These are phyloP conservation scores for Gamarada debralockiae DNA, from an alignment of 495 filamentous ascomycete genomes.

Conservation along the genomic window DNA sequence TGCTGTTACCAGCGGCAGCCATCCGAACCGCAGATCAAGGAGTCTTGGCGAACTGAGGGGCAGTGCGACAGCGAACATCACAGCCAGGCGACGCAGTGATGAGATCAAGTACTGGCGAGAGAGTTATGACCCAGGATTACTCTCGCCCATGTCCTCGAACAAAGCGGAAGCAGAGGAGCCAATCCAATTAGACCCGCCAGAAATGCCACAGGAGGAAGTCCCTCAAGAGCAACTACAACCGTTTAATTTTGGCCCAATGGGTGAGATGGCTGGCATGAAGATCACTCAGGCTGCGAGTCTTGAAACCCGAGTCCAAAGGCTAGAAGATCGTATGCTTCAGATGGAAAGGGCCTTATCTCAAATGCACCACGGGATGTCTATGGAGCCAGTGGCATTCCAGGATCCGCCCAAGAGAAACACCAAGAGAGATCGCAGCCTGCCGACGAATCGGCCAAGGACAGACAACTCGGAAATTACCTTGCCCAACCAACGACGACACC, in stretches of 20 bases:
- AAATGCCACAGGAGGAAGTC: slow-evolving; percentile 24
- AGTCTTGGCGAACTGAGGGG: slow-evolving; percentile 49
- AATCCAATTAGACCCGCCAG: slow-evolving; percentile 21
- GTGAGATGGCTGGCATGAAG: slow-evolving; percentile 47
- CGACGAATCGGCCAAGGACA: slow-evolving; percentile 10
- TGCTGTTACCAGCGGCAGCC: slow-evolving; percentile 42
- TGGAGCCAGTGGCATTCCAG: slow-evolving; percentile 3
- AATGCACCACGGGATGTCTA: slow-evolving; percentile 18
- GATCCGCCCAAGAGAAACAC: slow-evolving; percentile 19
- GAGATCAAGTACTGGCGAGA: slow-evolving; percentile 56
- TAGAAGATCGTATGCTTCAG: slow-evolving; percentile 43
- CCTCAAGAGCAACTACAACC: slow-evolving; percentile 40
- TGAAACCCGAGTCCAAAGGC: slow-evolving; percentile 39
- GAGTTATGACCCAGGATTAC: slow-evolving; percentile 41
- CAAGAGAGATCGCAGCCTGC: slow-evolving; percentile 3
- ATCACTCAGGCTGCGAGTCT: slow-evolving; percentile 49
- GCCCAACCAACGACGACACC: slow-evolving; percentile 24
- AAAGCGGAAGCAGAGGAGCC: slow-evolving; percentile 37
- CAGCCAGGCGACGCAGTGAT: slow-evolving; percentile 45
- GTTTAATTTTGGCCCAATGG: slow-evolving; percentile 44
- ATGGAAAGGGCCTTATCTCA: slow-evolving; percentile 43
- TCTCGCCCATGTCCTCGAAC: slow-evolving; percentile 46
- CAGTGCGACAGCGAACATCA: slow-evolving; percentile 22
- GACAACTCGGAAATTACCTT: slow-evolving; percentile 23
- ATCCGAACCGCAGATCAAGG: slow-evolving; percentile 47